Percentiles rank a stretch among this genome's conserved stretches.
Conservation (phyloP, 352 stramenopile species). For the Thalassiosira hispida region DNA sequence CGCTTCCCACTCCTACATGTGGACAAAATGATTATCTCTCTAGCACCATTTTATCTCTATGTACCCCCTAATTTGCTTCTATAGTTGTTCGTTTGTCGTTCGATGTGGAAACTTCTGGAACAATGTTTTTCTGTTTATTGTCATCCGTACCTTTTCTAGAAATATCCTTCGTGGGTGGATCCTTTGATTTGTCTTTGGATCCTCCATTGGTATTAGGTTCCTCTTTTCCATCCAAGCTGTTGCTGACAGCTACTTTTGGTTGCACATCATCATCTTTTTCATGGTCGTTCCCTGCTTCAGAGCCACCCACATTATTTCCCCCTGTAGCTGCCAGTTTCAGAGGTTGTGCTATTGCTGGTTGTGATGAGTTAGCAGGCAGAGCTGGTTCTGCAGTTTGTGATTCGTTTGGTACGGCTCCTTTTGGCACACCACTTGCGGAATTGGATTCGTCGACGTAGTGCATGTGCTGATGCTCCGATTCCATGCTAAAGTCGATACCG, state of each 20-base stretch:
- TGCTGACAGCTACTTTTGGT: conserved; percentile 1
- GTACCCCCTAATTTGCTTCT: conserved; percentile 22
- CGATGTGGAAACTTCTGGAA: conserved; percentile 11
- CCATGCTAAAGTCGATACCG: conserved; percentile 4
- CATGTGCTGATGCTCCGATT: background rate
- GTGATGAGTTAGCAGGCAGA: background rate
- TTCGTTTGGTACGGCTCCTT: background rate
- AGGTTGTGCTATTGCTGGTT: background rate
- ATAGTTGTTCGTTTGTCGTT: conserved; percentile 37
- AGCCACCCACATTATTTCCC: background rate
- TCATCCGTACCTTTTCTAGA: background rate
- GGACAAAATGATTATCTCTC: background rate
- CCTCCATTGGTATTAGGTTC: conserved; percentile 3
- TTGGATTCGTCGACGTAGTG: conserved; percentile 6
- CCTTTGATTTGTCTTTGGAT: background rate
- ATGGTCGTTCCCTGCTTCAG: background rate
- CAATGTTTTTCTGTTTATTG: background rate
- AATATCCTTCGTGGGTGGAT: background rate
- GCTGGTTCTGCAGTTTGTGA: background rate
- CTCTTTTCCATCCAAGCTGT: conserved; percentile 5
- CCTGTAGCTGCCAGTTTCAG: background rate
- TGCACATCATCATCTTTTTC: conserved; percentile 1
- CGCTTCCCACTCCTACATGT: too few species aligned
- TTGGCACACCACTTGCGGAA: background rate
- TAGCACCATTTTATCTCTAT: conserved; percentile 3